Conservation (phyloP, 129 eudicot genomes). For the Apium graveolens region DNA sequence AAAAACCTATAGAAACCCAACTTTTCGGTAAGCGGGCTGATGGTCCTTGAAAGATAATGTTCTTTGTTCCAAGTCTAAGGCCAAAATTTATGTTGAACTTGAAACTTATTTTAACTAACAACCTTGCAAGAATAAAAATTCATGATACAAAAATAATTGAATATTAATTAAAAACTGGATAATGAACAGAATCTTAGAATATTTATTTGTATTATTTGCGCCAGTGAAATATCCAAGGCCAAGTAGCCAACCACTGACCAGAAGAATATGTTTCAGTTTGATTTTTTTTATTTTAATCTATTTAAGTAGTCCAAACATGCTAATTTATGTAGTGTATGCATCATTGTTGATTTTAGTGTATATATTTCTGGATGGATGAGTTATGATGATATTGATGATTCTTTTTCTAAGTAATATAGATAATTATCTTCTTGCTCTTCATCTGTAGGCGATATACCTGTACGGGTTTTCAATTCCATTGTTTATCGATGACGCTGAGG, state of each 20-base stretch:
- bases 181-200: neutral
- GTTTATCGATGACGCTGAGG: constrained; percentile 24
- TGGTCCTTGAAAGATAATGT: neutral
- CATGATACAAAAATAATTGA: no score
- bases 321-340: neutral
- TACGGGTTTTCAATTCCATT: constrained; percentile 30
- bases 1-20: neutral
- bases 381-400: neutral
- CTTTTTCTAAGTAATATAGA: neutral
- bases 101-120: neutral
- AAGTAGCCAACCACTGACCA: neutral
- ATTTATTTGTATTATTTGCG: neutral
- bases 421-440: neutral
- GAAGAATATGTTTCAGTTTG: neutral
- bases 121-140: no score
- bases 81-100: neutral
- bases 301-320: neutral
- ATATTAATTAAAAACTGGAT: neutral
- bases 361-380: neutral
- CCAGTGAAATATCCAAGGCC: neutral
- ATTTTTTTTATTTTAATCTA: neutral
- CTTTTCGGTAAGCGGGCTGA: neutral
- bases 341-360: neutral
- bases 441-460: constrained; percentile 29
- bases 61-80: neutral